These are phyloP conservation scores for Millerozyma miso DNA, from an alignment of 805 yeast species.

Conservation along the genomic window DNA sequence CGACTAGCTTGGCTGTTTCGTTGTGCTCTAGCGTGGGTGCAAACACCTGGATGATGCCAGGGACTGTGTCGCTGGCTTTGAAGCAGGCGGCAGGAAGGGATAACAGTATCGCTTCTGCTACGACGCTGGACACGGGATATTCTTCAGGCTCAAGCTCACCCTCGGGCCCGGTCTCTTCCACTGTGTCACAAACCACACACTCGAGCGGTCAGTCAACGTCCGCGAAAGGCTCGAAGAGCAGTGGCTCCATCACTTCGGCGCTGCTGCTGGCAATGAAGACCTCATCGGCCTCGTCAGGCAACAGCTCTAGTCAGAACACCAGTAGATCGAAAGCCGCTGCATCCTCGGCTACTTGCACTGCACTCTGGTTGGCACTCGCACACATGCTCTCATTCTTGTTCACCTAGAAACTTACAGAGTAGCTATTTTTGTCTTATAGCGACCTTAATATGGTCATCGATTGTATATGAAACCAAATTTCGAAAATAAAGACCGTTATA, in stretches of 20 bases:
- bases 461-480: too few species aligned
- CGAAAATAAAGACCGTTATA: too few species aligned
- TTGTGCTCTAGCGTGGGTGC: constrained; percentile 41
- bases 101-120: not conserved
- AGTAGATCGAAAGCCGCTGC: not conserved
- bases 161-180: constrained; percentile 21
- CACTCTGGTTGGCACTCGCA: not conserved
- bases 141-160: constrained; percentile 10
- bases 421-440: too few species aligned
- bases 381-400: not conserved
- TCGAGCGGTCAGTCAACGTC: constrained; percentile 11
- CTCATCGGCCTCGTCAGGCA: not conserved
- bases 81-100: constrained; percentile 13
- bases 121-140: constrained; percentile 8
- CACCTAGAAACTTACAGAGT: not conserved
- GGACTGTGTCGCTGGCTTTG: constrained; percentile 29
- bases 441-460: too few species aligned
- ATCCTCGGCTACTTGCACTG: not conserved
- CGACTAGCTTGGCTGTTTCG: constrained; percentile 40
- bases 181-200: constrained; percentile 31
- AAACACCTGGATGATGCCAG: constrained; percentile 43
- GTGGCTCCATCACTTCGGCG: not conserved
- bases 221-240: not conserved
- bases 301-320: not conserved
- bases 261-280: not conserved